Conservation (phyloP, 2,329 filamentous ascomycete species). For the Pseudogymnoascus sp. region DNA sequence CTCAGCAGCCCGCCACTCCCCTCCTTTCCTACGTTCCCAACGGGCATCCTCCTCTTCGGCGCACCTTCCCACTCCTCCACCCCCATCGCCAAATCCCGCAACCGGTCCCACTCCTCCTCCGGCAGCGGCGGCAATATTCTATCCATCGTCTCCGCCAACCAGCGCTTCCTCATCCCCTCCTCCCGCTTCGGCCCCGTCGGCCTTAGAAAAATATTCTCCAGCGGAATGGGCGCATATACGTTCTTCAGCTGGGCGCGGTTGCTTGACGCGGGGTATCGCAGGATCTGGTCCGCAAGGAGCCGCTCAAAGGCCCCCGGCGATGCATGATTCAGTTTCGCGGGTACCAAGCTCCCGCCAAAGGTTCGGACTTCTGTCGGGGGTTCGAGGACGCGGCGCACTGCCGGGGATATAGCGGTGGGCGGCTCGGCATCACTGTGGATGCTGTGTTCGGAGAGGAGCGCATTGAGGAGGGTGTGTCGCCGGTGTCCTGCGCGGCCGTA, state of each 20-base stretch:
- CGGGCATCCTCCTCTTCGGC: not conserved
- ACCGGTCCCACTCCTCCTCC: slow-evolving; percentile 45
- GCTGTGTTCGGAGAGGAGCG: not conserved
- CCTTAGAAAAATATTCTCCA: slow-evolving; percentile 42
- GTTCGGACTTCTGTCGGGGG: not conserved
- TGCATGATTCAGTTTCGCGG: slow-evolving; percentile 23
- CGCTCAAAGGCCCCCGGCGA: slow-evolving; percentile 36
- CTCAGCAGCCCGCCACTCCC: not conserved
- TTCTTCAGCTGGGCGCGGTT: slow-evolving; percentile 13
- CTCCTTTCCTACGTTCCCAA: not conserved
- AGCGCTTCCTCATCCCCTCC: slow-evolving; percentile 37
- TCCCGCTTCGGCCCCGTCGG: slow-evolving; percentile 32
- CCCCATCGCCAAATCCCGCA: slow-evolving; percentile 39
- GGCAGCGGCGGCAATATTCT: slow-evolving; percentile 48
- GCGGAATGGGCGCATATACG: slow-evolving; percentile 32
- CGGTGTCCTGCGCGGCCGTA: slow-evolving; percentile 47
- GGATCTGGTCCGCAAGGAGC: slow-evolving; percentile 33
- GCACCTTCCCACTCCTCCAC: slow-evolving; percentile 3
- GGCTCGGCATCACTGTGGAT: not conserved
- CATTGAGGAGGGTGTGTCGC: slow-evolving; percentile 36
- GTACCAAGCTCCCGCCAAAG: not conserved
- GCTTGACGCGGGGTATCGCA: slow-evolving; percentile 12
- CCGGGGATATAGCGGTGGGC: slow-evolving; percentile 3
- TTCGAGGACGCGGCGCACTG: slow-evolving; percentile 44
- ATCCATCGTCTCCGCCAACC: slow-evolving; percentile 38